Evolutionary conservation across 148 eudicot genomes (phyloP), one percentile per base, ranked within the genome.

Genomic region (Amaranthus cruentus): DNA sequence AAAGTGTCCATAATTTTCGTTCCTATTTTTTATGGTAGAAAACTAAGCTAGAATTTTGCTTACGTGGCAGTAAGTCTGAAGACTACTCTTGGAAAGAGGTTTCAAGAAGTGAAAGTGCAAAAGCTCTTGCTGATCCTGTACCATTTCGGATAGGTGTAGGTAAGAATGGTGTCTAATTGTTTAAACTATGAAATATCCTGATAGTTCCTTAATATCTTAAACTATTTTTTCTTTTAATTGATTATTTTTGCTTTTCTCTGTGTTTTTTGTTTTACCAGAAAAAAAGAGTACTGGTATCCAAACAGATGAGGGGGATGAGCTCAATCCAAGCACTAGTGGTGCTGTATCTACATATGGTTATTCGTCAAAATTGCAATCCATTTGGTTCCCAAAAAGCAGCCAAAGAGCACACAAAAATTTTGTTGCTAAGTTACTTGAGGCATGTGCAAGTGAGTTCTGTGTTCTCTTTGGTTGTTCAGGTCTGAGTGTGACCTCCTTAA

Each of bases 271-370:
- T 78, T 65, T 73, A 43, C 49, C 83, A 83, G 77, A 79, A 66
- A 82, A 81, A 80, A 89, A 84, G 79, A 71, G 80, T 47, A 70
- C 85, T 55, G 98, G 95, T 72, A 80, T 93, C 8, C 98, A 91
- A 82, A 89, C 97, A 65, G 97, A 91, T 62, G 71, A 64, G 55
- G 75, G 58, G 75, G 83, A 62, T 78, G 87, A 85, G 63, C 69
- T 73, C 61, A 66, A 62, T 71, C 65, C 78, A 65, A 71, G 81
- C 68, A 67, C 61, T 72, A 74, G 68, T 70, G 82, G 74, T 75
- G 66, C 80, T 62, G 9, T 74, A 53, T 73, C 68, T 59, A 64
- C 76, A 48, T 44, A 48, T 73, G 57, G 53, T 79, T 9, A 54
- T 71, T 48, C 64, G 69, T 77, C 66, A 62, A 78, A 76, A 72